Percentiles rank a stretch among this genome's conserved stretches.
phyloP scores from a whole-genome alignment of 345 rosid species.

The Moricandia arvensis region DNA sequence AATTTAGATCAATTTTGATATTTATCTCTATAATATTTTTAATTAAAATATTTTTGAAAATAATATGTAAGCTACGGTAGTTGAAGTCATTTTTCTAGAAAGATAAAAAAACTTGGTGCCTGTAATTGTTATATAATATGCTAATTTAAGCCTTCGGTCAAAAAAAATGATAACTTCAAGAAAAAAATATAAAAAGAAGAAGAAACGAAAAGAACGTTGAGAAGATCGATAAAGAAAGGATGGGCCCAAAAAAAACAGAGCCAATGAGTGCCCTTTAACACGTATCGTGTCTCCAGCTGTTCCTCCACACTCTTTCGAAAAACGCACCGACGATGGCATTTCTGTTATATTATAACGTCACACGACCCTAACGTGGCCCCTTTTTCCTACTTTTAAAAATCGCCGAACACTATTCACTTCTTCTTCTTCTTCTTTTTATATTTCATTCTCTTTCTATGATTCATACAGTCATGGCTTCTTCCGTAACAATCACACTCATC shows the following conservation, averaged over 20 bases:
- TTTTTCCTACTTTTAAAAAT: background rate
- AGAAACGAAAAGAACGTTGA: slow-evolving; percentile 19
- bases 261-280: slow-evolving; percentile 18
- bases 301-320: slow-evolving; percentile 19
- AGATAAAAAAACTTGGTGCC: no score
- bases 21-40: no score
- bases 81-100: no score
- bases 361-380: slow-evolving; percentile 37
- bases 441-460: slow-evolving; percentile 24
- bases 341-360: slow-evolving; percentile 26
- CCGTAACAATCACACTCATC: slow-evolving; percentile 11
- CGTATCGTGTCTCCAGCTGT: slow-evolving; percentile 41
- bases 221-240: slow-evolving; percentile 22
- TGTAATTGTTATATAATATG: no score
- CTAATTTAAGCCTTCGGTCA: no score
- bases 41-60: no score
- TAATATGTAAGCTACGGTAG: no score
- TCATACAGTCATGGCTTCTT: slow-evolving; percentile 31
- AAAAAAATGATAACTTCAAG: background rate
- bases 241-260: slow-evolving; percentile 21
- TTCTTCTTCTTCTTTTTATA: background rate
- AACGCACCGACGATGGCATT: slow-evolving; percentile 40
- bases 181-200: background rate
- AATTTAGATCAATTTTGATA: no score
- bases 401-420: background rate